Conservation (phyloP, 768 basidiomycete genomes). For the Rhodotorula kratochvilovae region DNA sequence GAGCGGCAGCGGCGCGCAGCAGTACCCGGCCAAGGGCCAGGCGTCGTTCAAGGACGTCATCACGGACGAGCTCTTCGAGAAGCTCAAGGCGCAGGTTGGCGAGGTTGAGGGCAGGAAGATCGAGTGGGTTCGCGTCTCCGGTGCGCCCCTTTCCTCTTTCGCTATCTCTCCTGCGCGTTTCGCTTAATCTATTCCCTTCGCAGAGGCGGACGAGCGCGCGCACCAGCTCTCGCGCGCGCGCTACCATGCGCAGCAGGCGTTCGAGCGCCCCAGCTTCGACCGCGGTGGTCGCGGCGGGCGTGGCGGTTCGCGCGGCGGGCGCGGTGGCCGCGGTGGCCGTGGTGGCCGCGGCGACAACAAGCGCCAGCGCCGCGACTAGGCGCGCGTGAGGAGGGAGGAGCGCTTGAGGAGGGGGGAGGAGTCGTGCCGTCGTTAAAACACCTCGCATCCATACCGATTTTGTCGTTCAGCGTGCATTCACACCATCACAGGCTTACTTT, state of each 20-base stretch:
- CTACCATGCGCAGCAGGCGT: slow-evolving; percentile 40
- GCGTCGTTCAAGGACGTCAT: slow-evolving; percentile 68
- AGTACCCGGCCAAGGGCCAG: slow-evolving; percentile 53
- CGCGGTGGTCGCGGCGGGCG: slow-evolving; percentile 25
- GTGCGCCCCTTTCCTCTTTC: slow-evolving; percentile 17
- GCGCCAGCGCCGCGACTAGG: slow-evolving; percentile 29
- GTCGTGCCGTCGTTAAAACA: neutral
- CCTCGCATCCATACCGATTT: neutral
- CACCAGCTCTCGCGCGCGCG: slow-evolving; percentile 41
- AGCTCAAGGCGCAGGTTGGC: slow-evolving; percentile 36
- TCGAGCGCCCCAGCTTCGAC: slow-evolving; percentile 27
- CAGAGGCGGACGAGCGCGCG: slow-evolving; percentile 42
- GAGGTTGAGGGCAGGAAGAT: slow-evolving; percentile 52
- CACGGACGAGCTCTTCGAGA: slow-evolving; percentile 63
- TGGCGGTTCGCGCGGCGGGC: slow-evolving; percentile 8
- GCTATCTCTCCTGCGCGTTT: neutral
- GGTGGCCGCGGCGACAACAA: slow-evolving; percentile 23
- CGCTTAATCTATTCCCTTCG: neutral
- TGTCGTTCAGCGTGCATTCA: neutral
- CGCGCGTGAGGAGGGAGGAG: neutral
- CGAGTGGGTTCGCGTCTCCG: slow-evolving; percentile 55
- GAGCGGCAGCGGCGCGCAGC: neutral
- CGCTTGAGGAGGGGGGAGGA: too few relatives aligned
- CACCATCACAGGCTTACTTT: neutral
- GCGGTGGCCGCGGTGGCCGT: slow-evolving; percentile 8